phyloP scores from a whole-genome alignment of 2,329 filamentous ascomycete genomes.

The Pleoardoris graminearum region DNA sequence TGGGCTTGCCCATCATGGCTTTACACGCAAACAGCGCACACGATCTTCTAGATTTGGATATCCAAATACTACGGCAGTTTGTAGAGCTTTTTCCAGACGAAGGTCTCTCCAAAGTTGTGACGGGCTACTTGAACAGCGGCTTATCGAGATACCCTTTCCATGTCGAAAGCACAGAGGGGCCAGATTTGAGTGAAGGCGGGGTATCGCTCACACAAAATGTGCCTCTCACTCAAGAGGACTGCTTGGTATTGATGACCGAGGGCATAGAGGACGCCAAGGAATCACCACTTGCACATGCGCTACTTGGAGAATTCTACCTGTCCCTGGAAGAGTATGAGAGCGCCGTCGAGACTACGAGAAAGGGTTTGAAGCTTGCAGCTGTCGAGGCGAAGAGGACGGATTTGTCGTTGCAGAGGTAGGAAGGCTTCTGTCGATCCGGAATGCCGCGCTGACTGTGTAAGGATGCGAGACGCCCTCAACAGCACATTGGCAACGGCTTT shows the following conservation, averaged over 20 bases:
- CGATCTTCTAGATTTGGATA: slow-evolving; percentile 68
- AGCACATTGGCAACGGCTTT: slow-evolving; percentile 82
- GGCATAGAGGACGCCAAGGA: slow-evolving; percentile 55
- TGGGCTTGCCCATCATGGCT: slow-evolving; percentile 29
- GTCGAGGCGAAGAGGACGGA: slow-evolving; percentile 69
- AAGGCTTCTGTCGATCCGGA: neutral
- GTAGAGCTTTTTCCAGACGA: slow-evolving; percentile 81
- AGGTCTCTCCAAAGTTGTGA: slow-evolving; percentile 79
- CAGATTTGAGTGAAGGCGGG: slow-evolving; percentile 52
- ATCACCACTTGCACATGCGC: slow-evolving; percentile 79
- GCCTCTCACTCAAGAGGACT: slow-evolving; percentile 73
- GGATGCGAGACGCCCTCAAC: slow-evolving; percentile 72
- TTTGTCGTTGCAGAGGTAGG: slow-evolving; percentile 58
- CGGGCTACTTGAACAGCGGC: slow-evolving; percentile 78
- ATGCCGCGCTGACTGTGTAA: neutral
- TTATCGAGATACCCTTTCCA: slow-evolving; percentile 76
- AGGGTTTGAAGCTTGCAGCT: slow-evolving; percentile 65
- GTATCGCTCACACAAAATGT: slow-evolving; percentile 51
- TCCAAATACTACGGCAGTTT: slow-evolving; percentile 76
- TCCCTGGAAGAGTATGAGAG: slow-evolving; percentile 83
- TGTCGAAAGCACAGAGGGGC: slow-evolving; percentile 43
- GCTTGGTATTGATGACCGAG: slow-evolving; percentile 75
- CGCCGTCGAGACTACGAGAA: slow-evolving; percentile 77
- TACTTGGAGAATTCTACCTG: slow-evolving; percentile 83
- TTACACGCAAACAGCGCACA: slow-evolving; percentile 43